Conservation (phyloP, 1,139 yeast genomes). For the Hyphopichia buzzinii region DNA sequence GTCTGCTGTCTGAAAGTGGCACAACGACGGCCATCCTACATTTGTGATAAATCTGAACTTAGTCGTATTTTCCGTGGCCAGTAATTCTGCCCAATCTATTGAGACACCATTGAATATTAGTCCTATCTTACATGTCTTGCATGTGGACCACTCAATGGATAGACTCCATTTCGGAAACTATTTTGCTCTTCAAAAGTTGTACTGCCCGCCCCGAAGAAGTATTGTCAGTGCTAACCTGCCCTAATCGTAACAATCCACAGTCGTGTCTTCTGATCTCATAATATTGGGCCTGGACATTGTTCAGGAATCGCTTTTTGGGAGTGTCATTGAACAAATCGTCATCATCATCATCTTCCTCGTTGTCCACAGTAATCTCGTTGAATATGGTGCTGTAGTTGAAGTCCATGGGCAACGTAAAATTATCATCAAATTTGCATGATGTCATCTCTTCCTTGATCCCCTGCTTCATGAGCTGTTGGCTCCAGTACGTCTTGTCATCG, state of each 20-base stretch:
- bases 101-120: too few relatives aligned
- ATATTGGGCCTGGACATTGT: conserved; percentile 2
- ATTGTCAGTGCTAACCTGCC: too few relatives aligned
- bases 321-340: conserved; percentile 11
- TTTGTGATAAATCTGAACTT: too few relatives aligned
- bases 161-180: too few relatives aligned
- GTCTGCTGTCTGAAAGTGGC: too few relatives aligned
- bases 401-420: conserved; percentile 10
- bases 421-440: neutral
- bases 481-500: conserved; percentile 26
- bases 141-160: too few relatives aligned
- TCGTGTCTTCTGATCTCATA: conserved; percentile 1
- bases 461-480: neutral
- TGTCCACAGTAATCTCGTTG: conserved; percentile 8
- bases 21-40: too few relatives aligned
- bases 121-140: too few relatives aligned
- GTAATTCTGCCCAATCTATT: too few relatives aligned
- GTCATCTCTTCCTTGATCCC: neutral
- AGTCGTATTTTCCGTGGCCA: too few relatives aligned
- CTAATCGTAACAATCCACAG: too few relatives aligned
- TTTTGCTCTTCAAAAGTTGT: neutral
- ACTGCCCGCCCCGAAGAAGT: neutral
- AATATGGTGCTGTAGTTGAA: conserved; percentile 20
- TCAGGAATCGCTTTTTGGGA: neutral
- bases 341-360: conserved; percentile 7